Percentiles rank a stretch among this genome's conserved stretches.
Evolutionary conservation across 352 stramenopile species (phyloP).

Genomic region (Albugo candida): DNA sequence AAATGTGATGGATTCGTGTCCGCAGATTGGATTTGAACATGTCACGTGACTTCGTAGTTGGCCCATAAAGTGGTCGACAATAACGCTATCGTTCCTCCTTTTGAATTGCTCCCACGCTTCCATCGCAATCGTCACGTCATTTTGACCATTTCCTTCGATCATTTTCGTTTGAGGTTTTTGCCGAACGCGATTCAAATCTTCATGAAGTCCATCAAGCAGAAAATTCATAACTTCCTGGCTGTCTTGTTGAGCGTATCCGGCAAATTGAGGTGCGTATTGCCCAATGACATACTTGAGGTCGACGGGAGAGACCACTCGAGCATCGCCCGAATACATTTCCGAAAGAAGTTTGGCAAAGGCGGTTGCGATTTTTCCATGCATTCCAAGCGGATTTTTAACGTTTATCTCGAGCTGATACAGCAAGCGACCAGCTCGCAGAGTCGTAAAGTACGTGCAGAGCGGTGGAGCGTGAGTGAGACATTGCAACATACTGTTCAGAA

Average conservation of each 20-base stretch:
- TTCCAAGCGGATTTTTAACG: slow-evolving; percentile 84
- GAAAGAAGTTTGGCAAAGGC: slow-evolving; percentile 88
- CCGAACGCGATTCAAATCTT: slow-evolving; percentile 81
- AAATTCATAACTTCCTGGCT: slow-evolving; percentile 87
- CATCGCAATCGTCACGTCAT: slow-evolving; percentile 35
- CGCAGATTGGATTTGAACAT: slow-evolving; percentile 54
- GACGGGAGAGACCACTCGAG: slow-evolving; percentile 51
- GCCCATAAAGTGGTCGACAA: slow-evolving; percentile 81
- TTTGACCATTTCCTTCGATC: slow-evolving; percentile 48
- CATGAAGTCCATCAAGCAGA: slow-evolving; percentile 80
- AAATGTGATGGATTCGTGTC: slow-evolving; percentile 70
- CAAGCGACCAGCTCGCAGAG: slow-evolving; percentile 14
- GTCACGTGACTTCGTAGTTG: slow-evolving; percentile 76
- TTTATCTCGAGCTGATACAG: slow-evolving; percentile 82
- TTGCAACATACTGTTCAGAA: slow-evolving; percentile 73
- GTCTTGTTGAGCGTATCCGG: slow-evolving; percentile 80
- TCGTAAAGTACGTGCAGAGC: slow-evolving; percentile 87
- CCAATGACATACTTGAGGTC: slow-evolving; percentile 72
- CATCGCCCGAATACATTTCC: slow-evolving; percentile 79
- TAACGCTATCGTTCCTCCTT: slow-evolving; percentile 81
- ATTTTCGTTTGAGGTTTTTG: slow-evolving; percentile 59
- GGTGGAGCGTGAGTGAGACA: slow-evolving; percentile 88
- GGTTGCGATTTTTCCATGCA: slow-evolving; percentile 85
- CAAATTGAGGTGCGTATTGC: slow-evolving; percentile 76
- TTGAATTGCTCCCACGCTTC: slow-evolving; percentile 78